Percentiles rank a stretch among this genome's conserved stretches.
Evolutionary conservation across 306 rosid species (phyloP).

Genomic region (Prunus kanzakura): DNA sequence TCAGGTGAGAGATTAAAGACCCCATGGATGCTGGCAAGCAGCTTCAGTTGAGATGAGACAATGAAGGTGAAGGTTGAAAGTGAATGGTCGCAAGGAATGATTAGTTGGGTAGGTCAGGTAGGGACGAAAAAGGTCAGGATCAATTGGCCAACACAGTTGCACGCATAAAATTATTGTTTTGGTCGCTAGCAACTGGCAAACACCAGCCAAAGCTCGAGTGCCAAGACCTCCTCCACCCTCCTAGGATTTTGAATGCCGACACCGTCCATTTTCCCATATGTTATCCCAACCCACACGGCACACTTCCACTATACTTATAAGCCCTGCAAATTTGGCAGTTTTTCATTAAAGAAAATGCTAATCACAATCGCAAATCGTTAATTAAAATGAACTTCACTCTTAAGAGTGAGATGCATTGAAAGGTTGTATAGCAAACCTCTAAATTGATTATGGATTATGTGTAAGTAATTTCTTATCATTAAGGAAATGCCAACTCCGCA

Average conservation of each 20-base stretch:
- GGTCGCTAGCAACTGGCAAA: constrained; percentile 6
- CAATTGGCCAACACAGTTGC: background rate
- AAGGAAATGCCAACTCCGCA: too few relatives aligned
- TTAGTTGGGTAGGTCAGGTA: background rate
- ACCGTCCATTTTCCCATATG: background rate
- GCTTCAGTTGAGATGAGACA: background rate
- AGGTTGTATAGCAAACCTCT: too few relatives aligned
- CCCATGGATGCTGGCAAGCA: background rate
- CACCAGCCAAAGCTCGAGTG: background rate
- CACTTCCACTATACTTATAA: background rate
- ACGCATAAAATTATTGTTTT: background rate
- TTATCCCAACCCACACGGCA: constrained; percentile 13
- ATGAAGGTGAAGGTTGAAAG: background rate
- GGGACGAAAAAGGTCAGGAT: background rate
- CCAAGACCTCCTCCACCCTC: background rate
- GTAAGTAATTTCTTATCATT: too few relatives aligned
- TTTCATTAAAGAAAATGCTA: background rate
- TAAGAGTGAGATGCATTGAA: too few relatives aligned
- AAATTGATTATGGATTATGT: too few relatives aligned
- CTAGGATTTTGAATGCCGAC: constrained; percentile 13
- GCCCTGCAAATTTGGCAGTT: background rate
- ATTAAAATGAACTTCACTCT: background rate
- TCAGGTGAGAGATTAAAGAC: background rate
- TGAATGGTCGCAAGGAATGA: background rate
- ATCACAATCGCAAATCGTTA: background rate